Percentiles rank a stretch among this genome's conserved stretches.
Evolutionary conservation across 176 grass and related monocot genomes (phyloP).

Genomic region (Tuctoria greenei): DNA sequence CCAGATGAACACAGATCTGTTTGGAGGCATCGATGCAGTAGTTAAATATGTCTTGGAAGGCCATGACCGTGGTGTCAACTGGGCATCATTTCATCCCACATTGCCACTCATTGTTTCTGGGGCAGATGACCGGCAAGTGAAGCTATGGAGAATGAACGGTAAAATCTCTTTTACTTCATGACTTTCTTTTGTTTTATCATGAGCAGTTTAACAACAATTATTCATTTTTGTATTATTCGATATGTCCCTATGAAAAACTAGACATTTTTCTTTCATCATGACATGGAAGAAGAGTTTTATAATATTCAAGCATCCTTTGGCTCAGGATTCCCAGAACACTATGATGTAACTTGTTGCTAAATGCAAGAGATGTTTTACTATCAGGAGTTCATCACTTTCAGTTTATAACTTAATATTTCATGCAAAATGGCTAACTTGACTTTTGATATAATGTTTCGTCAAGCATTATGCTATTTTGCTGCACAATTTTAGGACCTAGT

Average conservation of each 20-base stretch:
- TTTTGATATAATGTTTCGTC: background rate
- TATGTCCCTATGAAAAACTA: background rate
- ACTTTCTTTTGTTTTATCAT: background rate
- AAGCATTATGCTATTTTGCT: background rate
- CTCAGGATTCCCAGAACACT: background rate
- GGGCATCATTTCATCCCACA: slow-evolving; percentile 77
- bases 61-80: slow-evolving; percentile 86
- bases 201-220: background rate
- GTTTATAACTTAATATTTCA: background rate
- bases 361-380: background rate
- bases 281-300: background rate
- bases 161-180: slow-evolving; percentile 3
- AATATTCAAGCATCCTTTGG: background rate
- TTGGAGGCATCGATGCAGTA: slow-evolving; percentile 71
- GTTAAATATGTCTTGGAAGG: slow-evolving; percentile 89
- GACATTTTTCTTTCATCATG: background rate
- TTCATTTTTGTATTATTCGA: background rate
- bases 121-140: slow-evolving; percentile 80
- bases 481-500: too few relatives aligned
- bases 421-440: background rate
- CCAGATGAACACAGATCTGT: slow-evolving; percentile 76
- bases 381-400: background rate
- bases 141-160: slow-evolving; percentile 93
- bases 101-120: slow-evolving; percentile 79
- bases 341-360: background rate